phyloP scores from a whole-genome alignment of 2,329 filamentous ascomycete genomes.

The Trichoderma arundinaceum region DNA sequence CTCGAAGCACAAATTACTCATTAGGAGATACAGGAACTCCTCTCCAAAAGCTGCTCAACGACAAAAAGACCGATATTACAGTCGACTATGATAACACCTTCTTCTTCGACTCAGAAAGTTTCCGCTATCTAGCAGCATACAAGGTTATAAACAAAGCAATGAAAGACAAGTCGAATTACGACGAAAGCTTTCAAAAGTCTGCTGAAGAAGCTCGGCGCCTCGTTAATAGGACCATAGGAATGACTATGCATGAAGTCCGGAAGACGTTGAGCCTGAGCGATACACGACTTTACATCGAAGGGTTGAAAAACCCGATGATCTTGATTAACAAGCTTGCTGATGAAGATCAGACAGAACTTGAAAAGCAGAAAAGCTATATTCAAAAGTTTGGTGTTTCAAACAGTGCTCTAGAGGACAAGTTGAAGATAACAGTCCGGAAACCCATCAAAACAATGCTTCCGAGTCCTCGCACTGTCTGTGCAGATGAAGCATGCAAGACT shows the following conservation, averaged over 20 bases:
- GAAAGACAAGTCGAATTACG: neutral
- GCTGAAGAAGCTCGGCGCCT: neutral
- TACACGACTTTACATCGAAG: neutral
- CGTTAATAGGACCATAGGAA: neutral
- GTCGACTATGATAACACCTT: neutral
- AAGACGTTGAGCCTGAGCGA: neutral
- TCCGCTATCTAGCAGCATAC: neutral
- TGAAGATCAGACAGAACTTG: neutral
- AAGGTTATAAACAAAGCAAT: slow-evolving; percentile 7
- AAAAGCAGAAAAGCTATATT: neutral
- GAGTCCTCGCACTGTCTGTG: neutral
- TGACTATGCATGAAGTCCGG: neutral
- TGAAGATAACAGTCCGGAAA: neutral
- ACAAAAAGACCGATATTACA: neutral
- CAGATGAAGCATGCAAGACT: neutral
- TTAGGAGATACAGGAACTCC: neutral
- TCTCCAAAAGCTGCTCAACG: neutral
- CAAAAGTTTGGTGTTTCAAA: neutral
- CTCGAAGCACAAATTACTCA: neutral
- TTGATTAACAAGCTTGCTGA: neutral
- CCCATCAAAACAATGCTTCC: neutral
- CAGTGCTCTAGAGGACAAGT: neutral
- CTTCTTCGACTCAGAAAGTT: slow-evolving; percentile 16
- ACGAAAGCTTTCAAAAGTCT: neutral
- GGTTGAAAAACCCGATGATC: neutral